Evolutionary conservation across 306 rosid species (phyloP), one percentile per base, ranked within the genome.

Genomic region (Rubus idaeus): DNA sequence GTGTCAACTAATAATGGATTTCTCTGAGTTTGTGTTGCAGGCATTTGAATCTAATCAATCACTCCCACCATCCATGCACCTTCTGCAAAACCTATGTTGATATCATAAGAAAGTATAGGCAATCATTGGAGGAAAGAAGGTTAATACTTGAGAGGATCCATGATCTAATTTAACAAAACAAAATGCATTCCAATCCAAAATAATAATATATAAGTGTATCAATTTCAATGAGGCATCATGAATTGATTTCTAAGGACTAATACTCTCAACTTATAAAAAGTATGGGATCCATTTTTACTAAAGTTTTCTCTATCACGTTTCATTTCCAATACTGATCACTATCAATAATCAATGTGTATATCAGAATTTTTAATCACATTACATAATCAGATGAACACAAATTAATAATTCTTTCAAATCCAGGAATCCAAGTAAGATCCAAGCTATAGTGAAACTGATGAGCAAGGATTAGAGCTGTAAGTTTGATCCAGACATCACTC

Each of bases 41-140:
- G 88, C 93, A 89, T 86, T 74, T 71, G 91, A 78, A 94, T 77
- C 86, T 94, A 97, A 78, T 94, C 98, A 67, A 92, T 88, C 50
- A 89, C 90, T 51, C 98, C 98, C 72, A 89, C 87, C 78, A 94
- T 83, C 96, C 93, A 92, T 73, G 77, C 67, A 68, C 85, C 90
- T 80, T 23, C 92, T 55, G 58, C 79, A 76, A 78, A 88, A 70
- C 93, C 88, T 75, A 94, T 79, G 79, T 95, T 94, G 88, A 75
- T 68, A 76, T 73, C 77, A 86, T 82, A 86, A 83, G 70, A 71
- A 76, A 66, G 52, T 39, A 78, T 44, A 52, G 44, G 50, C 51
- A 76, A 76, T 84, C 63, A 68, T 77, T 64, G 16, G 79, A 57
- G 35, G 69, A 71, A 53, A 79, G 23, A 23, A 30, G 72, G 35